These are phyloP conservation scores for Epichloe aotearoae DNA, from an alignment of 2,329 filamentous ascomycete genomes.

Conservation along the genomic window DNA sequence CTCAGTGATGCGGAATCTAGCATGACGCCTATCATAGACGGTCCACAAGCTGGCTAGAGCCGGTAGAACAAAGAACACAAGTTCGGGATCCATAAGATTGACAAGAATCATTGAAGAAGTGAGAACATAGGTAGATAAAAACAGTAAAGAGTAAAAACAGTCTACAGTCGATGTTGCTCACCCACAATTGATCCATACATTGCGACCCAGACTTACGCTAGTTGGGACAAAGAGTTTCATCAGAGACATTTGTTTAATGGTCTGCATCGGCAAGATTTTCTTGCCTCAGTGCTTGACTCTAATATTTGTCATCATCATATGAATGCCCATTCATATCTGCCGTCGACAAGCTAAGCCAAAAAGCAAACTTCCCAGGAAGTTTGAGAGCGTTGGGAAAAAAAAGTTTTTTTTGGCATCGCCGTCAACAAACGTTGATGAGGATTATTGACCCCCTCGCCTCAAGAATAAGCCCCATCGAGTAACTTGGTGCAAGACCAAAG, in stretches of 20 bases:
- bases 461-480: constrained; percentile 99
- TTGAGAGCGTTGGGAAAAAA: constrained; percentile 23
- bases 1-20: no score
- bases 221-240: constrained; percentile 3
- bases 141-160: no score
- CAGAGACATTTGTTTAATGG: constrained; percentile 18
- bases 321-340: constrained; percentile 38
- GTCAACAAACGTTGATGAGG: constrained; percentile 5
- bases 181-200: no score
- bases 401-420: constrained; percentile 9
- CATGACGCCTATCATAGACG: no score
- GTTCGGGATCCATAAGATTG: no score
- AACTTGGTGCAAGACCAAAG: constrained; percentile 49
- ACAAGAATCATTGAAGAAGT: no score
- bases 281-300: constrained; percentile 94
- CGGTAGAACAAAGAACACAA: no score
- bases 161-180: no score
- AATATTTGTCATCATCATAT: constrained; percentile 86
- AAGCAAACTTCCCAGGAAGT: constrained; percentile 30
- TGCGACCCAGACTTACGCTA: no score
- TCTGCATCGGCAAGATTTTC: constrained; percentile 19
- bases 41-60: no score
- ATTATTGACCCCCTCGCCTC: constrained; percentile 68
- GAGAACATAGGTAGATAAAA: no score
- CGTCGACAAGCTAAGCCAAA: constrained; percentile 8